These are phyloP conservation scores for Carnegiea gigantea DNA, from an alignment of 179 eudicot genomes.

Conservation along the genomic window DNA sequence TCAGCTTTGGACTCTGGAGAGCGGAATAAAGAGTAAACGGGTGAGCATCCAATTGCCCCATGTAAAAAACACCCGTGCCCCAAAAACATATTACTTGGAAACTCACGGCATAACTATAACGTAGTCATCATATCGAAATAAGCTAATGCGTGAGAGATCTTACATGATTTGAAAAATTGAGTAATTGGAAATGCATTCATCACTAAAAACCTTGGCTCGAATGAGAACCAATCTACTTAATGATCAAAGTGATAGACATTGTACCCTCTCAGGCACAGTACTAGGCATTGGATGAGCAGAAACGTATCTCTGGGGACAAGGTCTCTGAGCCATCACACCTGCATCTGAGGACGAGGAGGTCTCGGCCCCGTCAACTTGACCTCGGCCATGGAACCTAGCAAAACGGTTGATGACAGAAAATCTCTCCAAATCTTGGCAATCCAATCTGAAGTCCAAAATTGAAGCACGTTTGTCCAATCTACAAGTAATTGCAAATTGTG, in stretches of 20 bases:
- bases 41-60: not conserved
- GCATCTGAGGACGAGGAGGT: conserved; percentile 39
- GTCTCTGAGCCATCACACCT: conserved; percentile 25
- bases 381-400: conserved; percentile 66
- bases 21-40: not conserved
- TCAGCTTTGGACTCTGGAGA: not conserved
- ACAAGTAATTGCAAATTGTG: conserved; percentile 13
- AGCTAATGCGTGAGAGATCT: conserved; percentile 4
- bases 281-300: conserved; percentile 57
- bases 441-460: conserved; percentile 54
- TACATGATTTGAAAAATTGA: not conserved
- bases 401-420: conserved; percentile 60
- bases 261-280: conserved; percentile 59
- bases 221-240: not conserved
- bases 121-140: not conserved
- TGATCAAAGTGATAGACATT: conserved; percentile 57
- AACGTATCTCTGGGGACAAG: conserved; percentile 61
- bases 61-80: not conserved
- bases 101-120: not conserved
- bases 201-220: not conserved
- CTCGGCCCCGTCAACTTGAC: conserved; percentile 33
- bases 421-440: conserved; percentile 73
- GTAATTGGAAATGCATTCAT: conserved; percentile 2
- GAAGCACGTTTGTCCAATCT: conserved; percentile 71
- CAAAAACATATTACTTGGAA: not conserved